Base-by-base conservation (phyloP, 345 rosid genomes). In the Draba incana region DNA sequence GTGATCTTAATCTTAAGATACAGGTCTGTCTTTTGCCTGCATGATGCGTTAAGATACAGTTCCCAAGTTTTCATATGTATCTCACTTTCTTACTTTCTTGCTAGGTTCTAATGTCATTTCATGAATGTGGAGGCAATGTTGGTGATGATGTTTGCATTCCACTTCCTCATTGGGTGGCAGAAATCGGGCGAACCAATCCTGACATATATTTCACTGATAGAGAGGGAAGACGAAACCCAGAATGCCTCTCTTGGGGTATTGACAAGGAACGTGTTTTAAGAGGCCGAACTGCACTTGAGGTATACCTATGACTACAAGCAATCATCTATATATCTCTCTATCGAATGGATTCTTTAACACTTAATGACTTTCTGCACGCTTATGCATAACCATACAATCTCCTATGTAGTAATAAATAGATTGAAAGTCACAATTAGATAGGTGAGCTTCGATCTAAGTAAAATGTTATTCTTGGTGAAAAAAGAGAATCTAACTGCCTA, bases 131-230 rank as follows among this genome's bases (percentile, higher is more conserved):
- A 48, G 92, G 98, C 77, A 89, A 92, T 75, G 92, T 92, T 69
- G 96, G 98, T 68, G 99, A 92, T 77, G 99, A 94, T 81, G 99
- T 88, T 38, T 89, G 96, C 71, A 88, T 94, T 75, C 99, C 98
- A 45, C 84, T 94, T 66, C 99, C 98, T 33, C 92, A 89, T 69
- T 94, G 99, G 99, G 88, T 95, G 57, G 91, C 98, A 66, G 96
- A 92, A 74, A 88, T 92, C 58, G 98, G 99, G 45, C 82, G 93
- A 81, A 84, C 77, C 74, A 88, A 92, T 82, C 90, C 98, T 55
- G 93, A 95, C 65, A 86, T 95, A 55, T 92, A 84, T 82, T 95
- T 95, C 82, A 88, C 99, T 27, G 98, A 95, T 77, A 87, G 87
- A 84, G 99, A 92, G 70, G 98, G 97, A 66, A 91, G 99, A 76